A percentile compares a stretch with the other conserved stretches of the same genome.
These are phyloP conservation scores for Fraxinus angustifolia DNA, from an alignment of 305 asterid genomes.

Conservation along the genomic window DNA sequence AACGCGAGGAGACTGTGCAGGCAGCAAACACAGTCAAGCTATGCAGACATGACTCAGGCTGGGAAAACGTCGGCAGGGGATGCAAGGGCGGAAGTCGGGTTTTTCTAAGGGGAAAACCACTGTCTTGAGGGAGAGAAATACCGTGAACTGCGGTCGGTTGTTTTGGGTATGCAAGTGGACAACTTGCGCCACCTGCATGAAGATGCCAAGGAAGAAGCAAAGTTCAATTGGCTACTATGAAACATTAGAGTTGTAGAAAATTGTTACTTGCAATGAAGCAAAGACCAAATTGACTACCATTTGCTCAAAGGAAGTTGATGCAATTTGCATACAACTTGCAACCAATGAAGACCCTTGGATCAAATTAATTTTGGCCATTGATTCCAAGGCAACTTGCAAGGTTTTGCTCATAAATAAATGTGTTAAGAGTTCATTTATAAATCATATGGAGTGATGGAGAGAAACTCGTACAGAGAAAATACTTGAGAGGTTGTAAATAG, in stretches of 20 bases:
- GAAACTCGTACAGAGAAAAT: background rate
- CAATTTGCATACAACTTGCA: background rate
- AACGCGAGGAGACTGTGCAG: background rate
- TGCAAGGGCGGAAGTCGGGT: background rate
- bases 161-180: background rate
- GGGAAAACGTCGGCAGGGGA: background rate
- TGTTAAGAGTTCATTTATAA: background rate
- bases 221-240: background rate
- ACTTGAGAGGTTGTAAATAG: background rate
- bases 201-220: background rate
- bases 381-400: background rate
- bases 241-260: background rate
- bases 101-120: background rate
- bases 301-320: background rate
- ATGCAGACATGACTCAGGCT: background rate
- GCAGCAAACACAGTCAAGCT: background rate
- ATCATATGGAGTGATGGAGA: background rate
- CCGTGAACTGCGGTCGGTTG: background rate
- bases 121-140: background rate
- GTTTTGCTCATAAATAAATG: background rate
- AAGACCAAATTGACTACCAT: background rate
- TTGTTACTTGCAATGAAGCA: background rate
- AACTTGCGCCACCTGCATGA: background rate
- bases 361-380: background rate
- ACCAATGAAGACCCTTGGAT: background rate